Evolutionary conservation across 257 asterid genomes (phyloP).

Genomic region (Henckelia pumila): DNA sequence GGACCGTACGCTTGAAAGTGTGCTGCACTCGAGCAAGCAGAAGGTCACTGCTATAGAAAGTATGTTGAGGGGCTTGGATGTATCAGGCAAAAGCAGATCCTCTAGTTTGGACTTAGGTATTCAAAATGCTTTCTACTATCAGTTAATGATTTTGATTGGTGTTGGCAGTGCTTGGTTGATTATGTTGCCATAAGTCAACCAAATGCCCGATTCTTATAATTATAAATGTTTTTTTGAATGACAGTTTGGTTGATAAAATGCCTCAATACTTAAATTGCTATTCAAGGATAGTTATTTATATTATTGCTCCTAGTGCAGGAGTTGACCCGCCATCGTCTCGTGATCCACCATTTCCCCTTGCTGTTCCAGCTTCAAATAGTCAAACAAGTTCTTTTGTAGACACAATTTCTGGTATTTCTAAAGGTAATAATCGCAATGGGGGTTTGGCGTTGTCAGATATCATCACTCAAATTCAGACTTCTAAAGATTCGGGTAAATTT

Average conservation of each 20-base stretch:
- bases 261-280: conserved; percentile 21
- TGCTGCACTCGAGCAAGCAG: conserved; percentile 92
- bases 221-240: conserved; percentile 17
- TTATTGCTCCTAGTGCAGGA: conserved; percentile 95
- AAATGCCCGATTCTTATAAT: background rate
- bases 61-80: conserved; percentile 86
- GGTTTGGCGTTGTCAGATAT: conserved; percentile 89
- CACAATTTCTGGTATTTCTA: conserved; percentile 54
- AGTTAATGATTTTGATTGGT: conserved; percentile 5
- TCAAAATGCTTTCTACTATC: conserved; percentile 20
- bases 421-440: conserved; percentile 75
- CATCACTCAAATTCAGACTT: conserved; percentile 90
- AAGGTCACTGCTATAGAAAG: conserved; percentile 98
- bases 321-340: conserved; percentile 99
- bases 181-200: conserved; percentile 6
- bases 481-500: conserved; percentile 75
- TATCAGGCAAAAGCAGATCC: conserved; percentile 64
- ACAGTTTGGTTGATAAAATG: conserved; percentile 5
- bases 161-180: conserved; percentile 6
- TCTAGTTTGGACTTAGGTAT: conserved; percentile 99
- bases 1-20: conserved; percentile 96
- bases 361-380: conserved; percentile 91
- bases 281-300: conserved; percentile 41
- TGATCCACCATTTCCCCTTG: conserved; percentile 98
- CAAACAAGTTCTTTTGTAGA: conserved; percentile 58